These are phyloP conservation scores for Hypoxylon perforatum DNA, from an alignment of 495 filamentous ascomycete species.

Conservation along the genomic window DNA sequence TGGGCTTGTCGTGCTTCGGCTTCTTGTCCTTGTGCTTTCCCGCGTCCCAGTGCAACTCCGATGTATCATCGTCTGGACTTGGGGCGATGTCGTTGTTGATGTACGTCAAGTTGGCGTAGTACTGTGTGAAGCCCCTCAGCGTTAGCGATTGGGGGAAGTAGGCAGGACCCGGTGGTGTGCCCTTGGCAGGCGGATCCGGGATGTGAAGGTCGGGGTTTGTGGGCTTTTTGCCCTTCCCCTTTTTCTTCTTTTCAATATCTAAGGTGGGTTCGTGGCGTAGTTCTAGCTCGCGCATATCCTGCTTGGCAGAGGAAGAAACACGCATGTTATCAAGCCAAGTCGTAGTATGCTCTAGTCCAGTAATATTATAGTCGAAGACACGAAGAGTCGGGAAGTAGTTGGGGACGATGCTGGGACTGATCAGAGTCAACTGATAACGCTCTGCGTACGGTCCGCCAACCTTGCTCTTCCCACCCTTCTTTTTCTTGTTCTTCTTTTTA, in stretches of 20 bases:
- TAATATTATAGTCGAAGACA: constrained; percentile 92
- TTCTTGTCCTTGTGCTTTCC: constrained; percentile 69
- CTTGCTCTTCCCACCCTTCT: constrained; percentile 59
- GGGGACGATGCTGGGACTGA: constrained; percentile 87
- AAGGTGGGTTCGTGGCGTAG: constrained; percentile 32
- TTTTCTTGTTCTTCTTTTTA: constrained; percentile 54
- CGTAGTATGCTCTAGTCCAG: constrained; percentile 70
- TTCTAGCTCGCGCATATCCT: constrained; percentile 34
- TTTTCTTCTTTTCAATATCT: constrained; percentile 52
- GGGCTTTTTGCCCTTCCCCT: constrained; percentile 65
- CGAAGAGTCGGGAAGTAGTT: constrained; percentile 92
- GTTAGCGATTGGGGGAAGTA: constrained; percentile 89
- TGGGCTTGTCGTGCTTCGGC: constrained; percentile 57
- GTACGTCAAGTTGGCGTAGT: constrained; percentile 89
- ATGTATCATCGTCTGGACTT: constrained; percentile 32
- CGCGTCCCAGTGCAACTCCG: constrained; percentile 55
- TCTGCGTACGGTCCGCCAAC: constrained; percentile 86
- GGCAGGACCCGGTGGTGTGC: constrained; percentile 84
- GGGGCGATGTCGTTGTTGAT: constrained; percentile 75
- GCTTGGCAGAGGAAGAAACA: constrained; percentile 7
- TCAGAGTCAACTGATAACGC: constrained; percentile 81
- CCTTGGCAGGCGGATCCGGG: constrained; percentile 77
- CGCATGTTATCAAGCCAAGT: constrained; percentile 55
- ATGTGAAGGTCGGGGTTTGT: constrained; percentile 71
- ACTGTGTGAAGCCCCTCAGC: constrained; percentile 83